Conservation (phyloP, 768 basidiomycete species). For the Termitomyces eurrhizus region DNA sequence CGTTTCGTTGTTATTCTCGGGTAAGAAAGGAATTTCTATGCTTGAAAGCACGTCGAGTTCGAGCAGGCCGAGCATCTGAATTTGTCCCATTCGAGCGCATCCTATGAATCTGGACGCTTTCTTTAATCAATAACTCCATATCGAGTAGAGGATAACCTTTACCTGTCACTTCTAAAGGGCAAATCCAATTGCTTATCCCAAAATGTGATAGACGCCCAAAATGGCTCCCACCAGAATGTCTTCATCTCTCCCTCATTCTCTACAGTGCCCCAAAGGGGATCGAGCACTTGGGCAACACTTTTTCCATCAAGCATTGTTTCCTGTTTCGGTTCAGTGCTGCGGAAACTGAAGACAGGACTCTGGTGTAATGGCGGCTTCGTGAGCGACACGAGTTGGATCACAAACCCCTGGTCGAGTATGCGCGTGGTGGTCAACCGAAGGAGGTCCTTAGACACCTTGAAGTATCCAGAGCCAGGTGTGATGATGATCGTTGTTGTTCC, state of each 20-base stretch:
- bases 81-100: conserved; percentile 95
- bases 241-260: conserved; percentile 40
- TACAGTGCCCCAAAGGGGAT: conserved; percentile 76
- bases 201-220: conserved; percentile 78
- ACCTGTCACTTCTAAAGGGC: conserved; percentile 79
- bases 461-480: conserved; percentile 93
- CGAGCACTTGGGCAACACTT: conserved; percentile 43
- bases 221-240: conserved; percentile 88
- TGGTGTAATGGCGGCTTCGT: conserved; percentile 91
- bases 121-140: conserved; percentile 2
- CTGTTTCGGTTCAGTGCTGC: conserved; percentile 53
- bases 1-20: conserved; percentile 33
- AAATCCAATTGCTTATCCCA: conserved; percentile 88
- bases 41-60: conserved; percentile 89
- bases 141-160: conserved; percentile 10
- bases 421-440: conserved; percentile 90
- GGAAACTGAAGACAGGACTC: conserved; percentile 90
- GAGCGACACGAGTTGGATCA: conserved; percentile 82
- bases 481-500: conserved; percentile 81
- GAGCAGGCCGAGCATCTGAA: conserved; percentile 89
- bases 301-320: conserved; percentile 43
- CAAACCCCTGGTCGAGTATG: conserved; percentile 91
- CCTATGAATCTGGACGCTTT: conserved; percentile 69
- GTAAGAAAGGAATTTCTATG: conserved; percentile 81
- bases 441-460: conserved; percentile 86